A percentile compares a stretch with the other conserved stretches of the same genome.
Conservation (phyloP, 2,329 filamentous ascomycete genomes). For the Phialocephala sp. region DNA sequence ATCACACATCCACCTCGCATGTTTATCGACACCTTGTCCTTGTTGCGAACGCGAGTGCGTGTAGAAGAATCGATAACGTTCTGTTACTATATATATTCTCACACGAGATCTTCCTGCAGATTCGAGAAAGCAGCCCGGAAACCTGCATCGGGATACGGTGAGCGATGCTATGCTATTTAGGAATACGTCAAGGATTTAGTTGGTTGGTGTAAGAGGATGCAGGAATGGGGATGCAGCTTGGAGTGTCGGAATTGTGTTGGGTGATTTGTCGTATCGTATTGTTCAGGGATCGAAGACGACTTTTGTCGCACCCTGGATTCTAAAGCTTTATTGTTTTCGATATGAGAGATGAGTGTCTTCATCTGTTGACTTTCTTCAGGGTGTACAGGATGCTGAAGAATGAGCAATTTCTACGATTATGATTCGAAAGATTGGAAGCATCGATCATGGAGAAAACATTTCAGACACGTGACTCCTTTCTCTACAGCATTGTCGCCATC, state of each 20-base stretch:
- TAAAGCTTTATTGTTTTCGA: not conserved
- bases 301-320: not conserved
- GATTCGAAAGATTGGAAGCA: slow-evolving; percentile 6
- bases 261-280: not conserved
- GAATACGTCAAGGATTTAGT: not conserved
- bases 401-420: slow-evolving; percentile 1
- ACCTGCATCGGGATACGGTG: not conserved
- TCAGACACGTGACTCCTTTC: not conserved
- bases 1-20: not conserved
- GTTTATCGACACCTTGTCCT: not conserved
- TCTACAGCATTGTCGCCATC: not conserved
- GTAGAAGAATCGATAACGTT: slow-evolving; percentile 2
- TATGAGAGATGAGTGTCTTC: not conserved
- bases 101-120: not conserved
- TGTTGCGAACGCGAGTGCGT: not conserved
- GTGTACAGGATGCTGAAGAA: not conserved
- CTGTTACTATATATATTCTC: not conserved
- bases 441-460: not conserved
- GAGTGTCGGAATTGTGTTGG: not conserved
- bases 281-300: not conserved
- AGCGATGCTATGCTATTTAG: not conserved
- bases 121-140: not conserved
- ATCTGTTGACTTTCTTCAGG: not conserved
- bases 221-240: slow-evolving; percentile 2
- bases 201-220: not conserved